Evolutionary conservation across 176 grass and related monocot species (phyloP), one percentile per base, ranked within the genome.

Genomic region (Bothriochloa decipiens): DNA sequence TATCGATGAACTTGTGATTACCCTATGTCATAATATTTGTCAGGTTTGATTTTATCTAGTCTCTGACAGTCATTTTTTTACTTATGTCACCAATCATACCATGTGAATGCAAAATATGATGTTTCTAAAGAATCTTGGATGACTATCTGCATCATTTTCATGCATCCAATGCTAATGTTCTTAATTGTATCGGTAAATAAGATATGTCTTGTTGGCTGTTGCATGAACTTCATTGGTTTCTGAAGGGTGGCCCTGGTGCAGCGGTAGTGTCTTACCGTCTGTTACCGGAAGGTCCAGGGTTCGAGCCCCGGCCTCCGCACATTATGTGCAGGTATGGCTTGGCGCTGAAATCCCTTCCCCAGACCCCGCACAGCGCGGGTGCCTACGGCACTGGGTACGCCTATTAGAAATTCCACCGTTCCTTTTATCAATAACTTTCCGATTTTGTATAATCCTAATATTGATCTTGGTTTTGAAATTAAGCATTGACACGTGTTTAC

Each of bases 81-180:
- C 26, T 65, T 42, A 23, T 50, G 12, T 20, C 29, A 17, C 22
- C 11, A 65, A 25, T 63, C 80, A 8, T 75, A 39, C 1, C 15
- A 39, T 77, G 27, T 37, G 58, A 42, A 11, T 55, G 14, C n/a
- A 15, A 29, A 33, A 8, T 88, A 57, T 41, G 65, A 39, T 84
- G 41, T 43, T 79, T 64, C 0, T 13, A 43, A 78, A 42, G 32
- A 29, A 77, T 82, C 17, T 13, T 70, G 12, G 37, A 70, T 72
- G 13, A 45, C 25, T 68, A 39, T 8, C 41, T 18, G 1, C 60
- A n/a, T 7, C 36, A 75, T 70, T 82, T 76, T 69, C 49, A 13
- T 61, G 36, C 75, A 26, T 11, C 23, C 32, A 32, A 41, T 43
- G n/a, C 33, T 29, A 45, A 20, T 3, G 3, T 16, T 65, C 25